Percentiles rank a stretch among this genome's conserved stretches.
Conservation (phyloP, 2,329 filamentous ascomycete species). For the Fusarium tuaranense region DNA sequence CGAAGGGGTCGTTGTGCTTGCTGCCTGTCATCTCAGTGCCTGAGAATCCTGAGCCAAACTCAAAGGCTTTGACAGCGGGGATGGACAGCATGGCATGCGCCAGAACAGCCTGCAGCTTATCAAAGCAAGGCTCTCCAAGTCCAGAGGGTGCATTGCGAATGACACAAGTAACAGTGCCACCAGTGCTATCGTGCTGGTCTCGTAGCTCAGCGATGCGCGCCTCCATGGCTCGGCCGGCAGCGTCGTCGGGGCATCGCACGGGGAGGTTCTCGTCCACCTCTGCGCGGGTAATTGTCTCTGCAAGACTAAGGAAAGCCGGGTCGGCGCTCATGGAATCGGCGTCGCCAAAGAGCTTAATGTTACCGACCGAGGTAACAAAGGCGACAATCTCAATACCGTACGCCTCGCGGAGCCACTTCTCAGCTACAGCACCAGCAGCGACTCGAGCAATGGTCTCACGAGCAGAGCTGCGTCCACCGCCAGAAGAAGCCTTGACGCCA, state of each 20-base stretch:
- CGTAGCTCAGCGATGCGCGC: constrained; percentile 81
- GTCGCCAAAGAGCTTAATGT: constrained; percentile 50
- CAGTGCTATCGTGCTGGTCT: constrained; percentile 87
- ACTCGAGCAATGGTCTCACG: constrained; percentile 95
- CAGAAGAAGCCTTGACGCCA: constrained; percentile 89
- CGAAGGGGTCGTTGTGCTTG: constrained; percentile 84
- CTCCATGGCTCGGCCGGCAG: constrained; percentile 77
- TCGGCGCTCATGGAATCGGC: constrained; percentile 72
- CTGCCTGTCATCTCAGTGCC: constrained; percentile 70
- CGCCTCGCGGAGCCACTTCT: constrained; percentile 86
- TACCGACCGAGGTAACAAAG: constrained; percentile 88
- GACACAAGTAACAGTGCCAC: constrained; percentile 94
- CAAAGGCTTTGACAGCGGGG: constrained; percentile 94
- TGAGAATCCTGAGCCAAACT: constrained; percentile 80
- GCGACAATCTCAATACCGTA: constrained; percentile 92
- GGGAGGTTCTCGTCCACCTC: constrained; percentile 88
- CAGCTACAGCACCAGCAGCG: constrained; percentile 90
- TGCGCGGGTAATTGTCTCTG: constrained; percentile 64
- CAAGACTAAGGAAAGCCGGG: constrained; percentile 80
- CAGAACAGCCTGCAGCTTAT: constrained; percentile 92
- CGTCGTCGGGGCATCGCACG: constrained; percentile 83
- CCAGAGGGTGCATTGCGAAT: constrained; percentile 88
- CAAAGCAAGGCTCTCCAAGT: constrained; percentile 93
- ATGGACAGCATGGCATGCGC: constrained; percentile 96
- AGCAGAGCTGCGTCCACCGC: constrained; percentile 91